Conservation (phyloP, 176 grass and related monocot genomes). For the Lolium perenne region DNA sequence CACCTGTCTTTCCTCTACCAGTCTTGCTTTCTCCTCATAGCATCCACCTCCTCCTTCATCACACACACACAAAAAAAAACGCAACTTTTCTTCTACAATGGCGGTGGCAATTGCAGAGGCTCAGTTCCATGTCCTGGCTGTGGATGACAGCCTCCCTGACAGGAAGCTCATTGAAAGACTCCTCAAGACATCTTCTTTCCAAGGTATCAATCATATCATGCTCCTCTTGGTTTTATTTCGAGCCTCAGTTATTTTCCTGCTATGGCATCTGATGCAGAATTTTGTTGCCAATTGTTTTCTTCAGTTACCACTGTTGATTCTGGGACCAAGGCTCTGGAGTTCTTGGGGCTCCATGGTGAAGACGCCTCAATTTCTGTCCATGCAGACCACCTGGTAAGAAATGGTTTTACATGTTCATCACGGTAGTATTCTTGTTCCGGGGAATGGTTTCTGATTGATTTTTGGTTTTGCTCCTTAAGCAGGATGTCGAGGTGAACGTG, state of each 20-base stretch:
- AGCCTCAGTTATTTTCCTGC: neutral
- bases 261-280: conserved; percentile 6
- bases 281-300: conserved; percentile 29
- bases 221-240: neutral
- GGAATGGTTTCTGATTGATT: conserved; percentile 17
- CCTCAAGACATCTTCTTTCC: conserved; percentile 89
- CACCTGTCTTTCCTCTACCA: conserved; percentile 22
- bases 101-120: conserved; percentile 49
- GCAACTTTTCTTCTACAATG: conserved; percentile 43
- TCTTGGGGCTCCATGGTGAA: conserved; percentile 67
- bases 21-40: conserved; percentile 35
- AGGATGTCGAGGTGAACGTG: conserved; percentile 90
- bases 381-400: conserved; percentile 64
- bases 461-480: conserved; percentile 42
- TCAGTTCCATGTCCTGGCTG: conserved; percentile 81
- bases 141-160: conserved; percentile 82
- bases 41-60: neutral
- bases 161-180: conserved; percentile 93
- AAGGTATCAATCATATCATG: conserved; percentile 44
- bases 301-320: conserved; percentile 87
- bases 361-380: conserved; percentile 37
- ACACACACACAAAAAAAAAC: neutral
- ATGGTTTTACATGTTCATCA: neutral
- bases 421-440: conserved; percentile 12
- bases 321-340: conserved; percentile 78